Evolutionary conservation across 2,329 filamentous ascomycete genomes (phyloP), one percentile per base, ranked within the genome.

Genomic region (Phaeophleospora eucalypticola): DNA sequence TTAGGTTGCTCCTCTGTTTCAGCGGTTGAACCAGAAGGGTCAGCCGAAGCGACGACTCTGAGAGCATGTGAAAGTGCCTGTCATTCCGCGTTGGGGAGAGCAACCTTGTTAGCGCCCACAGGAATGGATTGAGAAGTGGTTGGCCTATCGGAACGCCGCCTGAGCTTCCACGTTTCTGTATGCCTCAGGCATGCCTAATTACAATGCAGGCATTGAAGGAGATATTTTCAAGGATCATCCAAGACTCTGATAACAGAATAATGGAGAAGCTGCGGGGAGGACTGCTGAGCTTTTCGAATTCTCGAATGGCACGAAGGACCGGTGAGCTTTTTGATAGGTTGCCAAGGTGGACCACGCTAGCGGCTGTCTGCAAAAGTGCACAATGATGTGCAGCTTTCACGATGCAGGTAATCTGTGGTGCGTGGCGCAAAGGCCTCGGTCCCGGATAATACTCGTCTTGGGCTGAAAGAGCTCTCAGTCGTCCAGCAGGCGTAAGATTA

Each of bases 401-500:
- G 6, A 29, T n/a, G n/a, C n/a, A n/a, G n/a, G n/a, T n/a, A n/a
- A n/a, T n/a, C n/a, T n/a, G n/a, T n/a, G n/a, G n/a, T n/a, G n/a
- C n/a, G n/a, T n/a, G n/a, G n/a, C n/a, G n/a, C n/a, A n/a, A n/a
- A n/a, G n/a, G n/a, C n/a, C n/a, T n/a, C n/a, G n/a, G n/a, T n/a
- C n/a, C n/a, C n/a, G n/a, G 24, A 12, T 29, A 29, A 29, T 6
- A 29, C 12, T 29, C 24, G 24, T 12, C 24, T 29, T 6, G 24
- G 12, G 24, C 12, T 29, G 24, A 29, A 29, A 6, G 12, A 29
- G 12, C 12, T 15, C n/a, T 52, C 49, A 56, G 14, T 43, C 49
- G 24, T 84, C 79, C 46, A 91, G 68, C 46, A 91, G 64, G 14
- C 81, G 80, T 41, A 89, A 77, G 2, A 83, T 85, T 73, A 86